These are phyloP conservation scores for Neopestalotiopsis sp. DNA, from an alignment of 2,329 filamentous ascomycete genomes.

Conservation along the genomic window DNA sequence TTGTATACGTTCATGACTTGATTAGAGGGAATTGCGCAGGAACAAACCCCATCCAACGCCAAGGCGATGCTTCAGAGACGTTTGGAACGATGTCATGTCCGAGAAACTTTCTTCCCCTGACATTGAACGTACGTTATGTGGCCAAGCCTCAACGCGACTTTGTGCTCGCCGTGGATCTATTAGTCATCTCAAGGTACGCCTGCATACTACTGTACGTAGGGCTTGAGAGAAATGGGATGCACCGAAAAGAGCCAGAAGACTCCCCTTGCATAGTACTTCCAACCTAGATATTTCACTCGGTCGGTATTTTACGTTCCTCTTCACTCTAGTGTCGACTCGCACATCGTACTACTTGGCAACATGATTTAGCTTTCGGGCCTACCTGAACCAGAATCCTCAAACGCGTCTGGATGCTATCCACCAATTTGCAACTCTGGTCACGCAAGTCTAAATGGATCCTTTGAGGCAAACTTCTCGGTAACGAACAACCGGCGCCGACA, in stretches of 20 bases:
- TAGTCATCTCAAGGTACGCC: background rate
- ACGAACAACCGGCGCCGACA: slow-evolving; percentile 32
- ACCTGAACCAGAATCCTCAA: slow-evolving; percentile 17
- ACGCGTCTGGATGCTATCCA: slow-evolving; percentile 18
- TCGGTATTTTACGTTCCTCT: slow-evolving; percentile 25
- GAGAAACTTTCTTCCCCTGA: slow-evolving; percentile 24
- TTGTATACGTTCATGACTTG: background rate
- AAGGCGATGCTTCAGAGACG: background rate
- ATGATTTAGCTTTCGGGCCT: slow-evolving; percentile 22
- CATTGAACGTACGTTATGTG: background rate
- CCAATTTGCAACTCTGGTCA: background rate
- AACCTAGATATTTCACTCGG: background rate
- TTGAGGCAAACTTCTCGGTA: slow-evolving; percentile 30
- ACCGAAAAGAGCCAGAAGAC: background rate
- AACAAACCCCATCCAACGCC: background rate
- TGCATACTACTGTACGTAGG: too few species aligned
- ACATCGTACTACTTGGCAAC: background rate
- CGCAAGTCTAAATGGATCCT: slow-evolving; percentile 12
- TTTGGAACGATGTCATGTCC: slow-evolving; percentile 27
- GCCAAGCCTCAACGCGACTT: background rate
- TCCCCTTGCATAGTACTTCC: too few species aligned
- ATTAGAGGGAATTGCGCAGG: background rate
- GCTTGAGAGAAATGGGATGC: background rate
- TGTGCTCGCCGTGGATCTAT: background rate
- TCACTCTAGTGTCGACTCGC: background rate